phyloP scores from a whole-genome alignment of 768 basidiomycete species.

The Rubroboletus satanas region DNA sequence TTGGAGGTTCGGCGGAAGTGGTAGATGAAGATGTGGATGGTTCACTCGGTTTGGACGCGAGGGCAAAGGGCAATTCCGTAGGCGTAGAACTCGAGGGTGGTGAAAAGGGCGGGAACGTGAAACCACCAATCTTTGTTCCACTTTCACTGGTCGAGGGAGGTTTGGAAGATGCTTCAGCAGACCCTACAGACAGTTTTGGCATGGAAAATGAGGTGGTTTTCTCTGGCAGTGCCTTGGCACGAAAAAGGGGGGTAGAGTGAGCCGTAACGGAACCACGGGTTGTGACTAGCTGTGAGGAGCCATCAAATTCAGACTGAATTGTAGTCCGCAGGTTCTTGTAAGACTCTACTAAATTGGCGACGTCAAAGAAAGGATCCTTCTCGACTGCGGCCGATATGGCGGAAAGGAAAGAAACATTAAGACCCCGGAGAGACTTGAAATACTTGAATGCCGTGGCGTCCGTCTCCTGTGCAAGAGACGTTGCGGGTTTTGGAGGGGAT shows the following conservation, averaged over 20 bases:
- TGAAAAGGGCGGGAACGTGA: conserved; percentile 25
- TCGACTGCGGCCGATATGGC: conserved; percentile 56
- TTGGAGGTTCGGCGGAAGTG: conserved; percentile 19
- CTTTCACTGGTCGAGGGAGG: conserved; percentile 13
- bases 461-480: conserved; percentile 25
- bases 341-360: conserved; percentile 50
- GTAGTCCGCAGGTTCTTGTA: conserved; percentile 56
- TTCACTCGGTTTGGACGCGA: conserved; percentile 21
- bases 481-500: conserved; percentile 13
- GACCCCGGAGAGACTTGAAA: conserved; percentile 67
- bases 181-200: conserved; percentile 34
- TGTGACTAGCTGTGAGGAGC: conserved; percentile 18
- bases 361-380: conserved; percentile 67
- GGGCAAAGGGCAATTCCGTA: conserved; percentile 10
- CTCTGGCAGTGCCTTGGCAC: conserved; percentile 10
- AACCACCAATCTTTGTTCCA: conserved; percentile 19
- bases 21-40: conserved; percentile 8
- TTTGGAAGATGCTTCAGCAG: conserved; percentile 14
- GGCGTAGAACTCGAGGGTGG: conserved; percentile 16
- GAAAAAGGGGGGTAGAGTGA: conserved; percentile 11
- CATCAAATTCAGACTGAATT: conserved; percentile 55
- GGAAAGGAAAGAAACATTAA: conserved; percentile 65
- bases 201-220: conserved; percentile 23
- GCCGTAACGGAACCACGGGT: conserved; percentile 5
- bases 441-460: conserved; percentile 45